Conservation (phyloP, 176 grass and related monocot species). For the Calamus simplicifolius region DNA sequence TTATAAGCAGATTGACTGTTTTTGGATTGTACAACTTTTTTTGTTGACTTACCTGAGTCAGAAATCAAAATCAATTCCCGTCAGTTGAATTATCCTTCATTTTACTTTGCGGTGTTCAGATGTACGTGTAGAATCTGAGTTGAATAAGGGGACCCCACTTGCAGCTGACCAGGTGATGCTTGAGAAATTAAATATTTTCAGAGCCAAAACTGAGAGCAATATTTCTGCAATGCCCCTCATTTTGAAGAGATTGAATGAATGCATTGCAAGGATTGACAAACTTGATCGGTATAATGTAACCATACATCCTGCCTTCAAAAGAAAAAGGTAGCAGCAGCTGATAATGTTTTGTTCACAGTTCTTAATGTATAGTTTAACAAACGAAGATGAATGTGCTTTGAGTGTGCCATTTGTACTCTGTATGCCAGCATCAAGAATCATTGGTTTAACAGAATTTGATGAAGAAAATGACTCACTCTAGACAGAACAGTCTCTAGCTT, state of each 20-base stretch:
- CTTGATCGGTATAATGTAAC: slow-evolving; percentile 7
- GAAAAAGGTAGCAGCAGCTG: slow-evolving; percentile 4
- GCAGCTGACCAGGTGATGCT: not conserved
- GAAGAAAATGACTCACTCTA: no score
- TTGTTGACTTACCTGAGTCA: no score
- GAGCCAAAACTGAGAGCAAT: slow-evolving; percentile 12
- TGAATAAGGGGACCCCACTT: not conserved
- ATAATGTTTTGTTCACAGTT: not conserved
- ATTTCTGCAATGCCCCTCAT: slow-evolving; percentile 18
- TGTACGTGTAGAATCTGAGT: not conserved
- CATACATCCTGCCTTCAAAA: slow-evolving; percentile 25
- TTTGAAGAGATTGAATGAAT: slow-evolving; percentile 19
- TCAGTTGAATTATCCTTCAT: no score
- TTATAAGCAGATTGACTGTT: no score
- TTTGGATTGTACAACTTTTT: no score
- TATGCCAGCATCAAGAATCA: not conserved
- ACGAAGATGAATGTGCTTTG: not conserved
- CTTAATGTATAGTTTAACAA: not conserved
- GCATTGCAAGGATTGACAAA: slow-evolving; percentile 19
- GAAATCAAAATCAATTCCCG: no score
- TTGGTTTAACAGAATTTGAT: no score
- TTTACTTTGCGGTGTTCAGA: not conserved
- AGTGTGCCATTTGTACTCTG: not conserved
- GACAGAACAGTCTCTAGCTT: no score
- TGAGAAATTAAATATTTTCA: slow-evolving; percentile 26